Percentiles rank a stretch among this genome's conserved stretches.
phyloP scores from a whole-genome alignment of 768 basidiomycete genomes.

The Collybia nuda region DNA sequence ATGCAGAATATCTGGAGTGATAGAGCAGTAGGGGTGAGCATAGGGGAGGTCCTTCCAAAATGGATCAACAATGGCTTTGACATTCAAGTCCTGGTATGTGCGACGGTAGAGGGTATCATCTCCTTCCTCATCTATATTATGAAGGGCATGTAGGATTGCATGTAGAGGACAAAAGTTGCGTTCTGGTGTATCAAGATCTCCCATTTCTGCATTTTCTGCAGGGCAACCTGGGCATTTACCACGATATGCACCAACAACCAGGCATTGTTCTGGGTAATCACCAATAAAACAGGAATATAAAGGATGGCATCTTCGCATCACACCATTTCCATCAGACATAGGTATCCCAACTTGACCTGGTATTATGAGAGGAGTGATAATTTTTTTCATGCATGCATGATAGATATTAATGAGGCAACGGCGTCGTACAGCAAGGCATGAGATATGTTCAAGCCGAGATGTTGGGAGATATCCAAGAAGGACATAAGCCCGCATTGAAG shows the following conservation, averaged over 20 bases:
- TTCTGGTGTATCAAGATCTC: too few relatives aligned
- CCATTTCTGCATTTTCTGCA: too few relatives aligned
- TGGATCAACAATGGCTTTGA: conserved; percentile 2
- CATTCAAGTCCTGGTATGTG: neutral
- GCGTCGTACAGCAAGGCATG: conserved; percentile 21
- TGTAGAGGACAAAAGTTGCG: too few relatives aligned
- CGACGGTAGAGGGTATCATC: conserved; percentile 21
- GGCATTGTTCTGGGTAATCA: conserved; percentile 44
- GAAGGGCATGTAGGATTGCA: too few relatives aligned
- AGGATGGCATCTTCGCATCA: conserved; percentile 24
- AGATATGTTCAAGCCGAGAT: conserved; percentile 30
- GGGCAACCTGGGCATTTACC: too few relatives aligned
- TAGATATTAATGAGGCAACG: conserved; percentile 30
- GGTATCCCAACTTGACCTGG: conserved; percentile 20
- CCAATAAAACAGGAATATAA: conserved; percentile 38
- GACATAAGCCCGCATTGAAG: conserved; percentile 30
- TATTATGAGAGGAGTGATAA: conserved; percentile 28
- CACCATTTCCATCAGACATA: conserved; percentile 32
- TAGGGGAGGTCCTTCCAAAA: conserved; percentile 29
- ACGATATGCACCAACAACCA: conserved; percentile 13
- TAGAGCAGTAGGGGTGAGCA: conserved; percentile 18
- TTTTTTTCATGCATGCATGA: conserved; percentile 29
- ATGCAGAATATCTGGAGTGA: conserved; percentile 33
- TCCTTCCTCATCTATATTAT: too few relatives aligned
- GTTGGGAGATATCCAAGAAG: conserved; percentile 43